Base-by-base conservation (phyloP, 1,139 yeast genomes). In the Suhomyces ambrosiae region DNA sequence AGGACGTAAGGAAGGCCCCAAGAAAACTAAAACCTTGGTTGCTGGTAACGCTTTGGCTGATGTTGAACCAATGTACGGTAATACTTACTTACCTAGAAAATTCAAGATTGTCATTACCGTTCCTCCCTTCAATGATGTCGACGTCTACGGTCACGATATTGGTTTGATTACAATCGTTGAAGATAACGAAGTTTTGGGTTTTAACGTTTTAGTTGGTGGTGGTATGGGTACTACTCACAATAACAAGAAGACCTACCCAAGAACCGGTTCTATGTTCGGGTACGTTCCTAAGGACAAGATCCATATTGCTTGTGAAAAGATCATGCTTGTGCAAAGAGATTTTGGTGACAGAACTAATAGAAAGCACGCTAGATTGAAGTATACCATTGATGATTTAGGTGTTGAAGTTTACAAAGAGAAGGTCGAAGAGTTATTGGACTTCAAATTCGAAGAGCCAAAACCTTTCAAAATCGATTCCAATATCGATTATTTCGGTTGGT, bases 141-240 rank as follows among this genome's bases (percentile, higher is more conserved):
- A 92, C 68, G 97, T 88, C 4, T 92, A 87, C 69, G 95, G 95
- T 8, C 94, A 88, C 61, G 98, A 92, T 67, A 79, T 90, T 53
- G 98, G 97, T 49, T 74, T 92, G 52, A 80, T 92, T 61, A 89
- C 97, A 23, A 89, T 92, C 58, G 82, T 88, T 32, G 87, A 84
- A 53, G 76, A 79, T 49, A 71, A 80, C 46, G 74, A 74, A 34
- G 80, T 74, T 42, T 64, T 63, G 36, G 98, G 97, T 37, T 92
- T 80, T 73, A 90, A 92, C 55, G 80, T 92, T 35, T 76, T 86
- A 46, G 96, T 84, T 46, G 98, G 97, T 62, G 98, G 97, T 70
- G 98, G 97, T 74, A 90, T 92, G 97, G 98, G 97, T 54, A 79
- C 95, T 27, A 92, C 97, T 23, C 98, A 92, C 65, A 90, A 90